Evolutionary conservation across 345 rosid genomes (phyloP), one percentile per base, ranked within the genome.

Genomic region (Tarenaya hassleriana): DNA sequence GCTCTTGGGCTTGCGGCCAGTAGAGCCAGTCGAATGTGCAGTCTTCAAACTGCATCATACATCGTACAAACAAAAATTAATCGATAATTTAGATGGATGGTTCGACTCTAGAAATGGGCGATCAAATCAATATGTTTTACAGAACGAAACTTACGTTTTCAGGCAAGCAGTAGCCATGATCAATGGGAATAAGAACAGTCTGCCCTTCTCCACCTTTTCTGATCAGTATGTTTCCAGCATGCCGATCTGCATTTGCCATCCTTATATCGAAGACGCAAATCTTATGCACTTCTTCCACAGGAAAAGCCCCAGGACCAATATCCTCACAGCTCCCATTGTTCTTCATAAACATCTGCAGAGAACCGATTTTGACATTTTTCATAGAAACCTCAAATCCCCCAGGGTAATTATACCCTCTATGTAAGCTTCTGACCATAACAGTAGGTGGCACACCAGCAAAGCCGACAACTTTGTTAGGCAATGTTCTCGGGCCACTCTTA

Each of bases 11-110:
- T 79, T 88, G 95, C 21, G 95, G 92, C 91, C 97, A 88, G 72
- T 82, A 82, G 33, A 88, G 79, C 97, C 97, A 85, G 16, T 88
- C 97, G 20, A 88, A 88, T 59, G 95, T 82, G 70, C 97, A 88
- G 60, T 88, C 92, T 66, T 89, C 92, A 40, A 83, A 89, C 97
- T 89, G n/a, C n/a, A n/a, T n/a, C n/a, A n/a, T n/a, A n/a, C n/a
- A n/a, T n/a, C n/a, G n/a, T n/a, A n/a, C n/a, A n/a, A n/a, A n/a
- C n/a, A n/a, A n/a, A n/a, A n/a, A n/a, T n/a, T n/a, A n/a, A n/a
- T n/a, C n/a, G n/a, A n/a, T n/a, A n/a, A n/a, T n/a, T n/a, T n/a
- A n/a, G n/a, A n/a, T n/a, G n/a, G 34, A 10, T 44, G 48, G 20
- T 27, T 33, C 35, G 9, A 7, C 10, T 33, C 7, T 33, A 33